Evolutionary conservation across 2,329 filamentous ascomycete species (phyloP), one percentile per base, ranked within the genome.

Genomic region (Colletotrichum sp.): DNA sequence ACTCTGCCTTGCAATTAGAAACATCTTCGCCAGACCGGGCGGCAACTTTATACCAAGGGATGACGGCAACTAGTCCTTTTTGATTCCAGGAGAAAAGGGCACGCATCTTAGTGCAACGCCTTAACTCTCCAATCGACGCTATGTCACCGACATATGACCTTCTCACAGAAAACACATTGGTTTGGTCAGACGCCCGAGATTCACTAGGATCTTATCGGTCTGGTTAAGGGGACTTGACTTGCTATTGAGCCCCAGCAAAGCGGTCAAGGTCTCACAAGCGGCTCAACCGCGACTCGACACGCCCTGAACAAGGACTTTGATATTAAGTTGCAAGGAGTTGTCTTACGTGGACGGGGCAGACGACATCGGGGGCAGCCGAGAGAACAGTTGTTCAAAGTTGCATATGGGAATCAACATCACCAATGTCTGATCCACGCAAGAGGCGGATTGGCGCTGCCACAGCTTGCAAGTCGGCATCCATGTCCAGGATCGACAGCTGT

Each of bases 401-500:
- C 72, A 71, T 61, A 36, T 36, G 26, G 21, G 32, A 30, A 28
- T 21, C 30, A 18, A 63, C 55, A 28, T 67, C 68, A 61, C 26
- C 61, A 26, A 55, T 16, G 67, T 77, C 75, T 69, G 75, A 77
- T 77, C 58, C 48, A 63, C 63, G 67, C 67, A 64, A 74, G 75
- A 77, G 16, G 30, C 32, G 55, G 15, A 57, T 63, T 32, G 21
- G 21, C 72, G 21, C 52, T 68, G 66, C 48, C 66, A 32, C 30
- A 75, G 38, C 36, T 34, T 43, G 13, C 32, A 34, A 28, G 18
- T 48, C 55, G 34, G 24, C 38, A 63, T 72, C 63, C 70, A 63
- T 73, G n/a, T n/a, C 15, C 55, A 21, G 24, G 57, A 64, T 68
- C 70, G 70, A 75, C 72, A 72, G n/a, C 24, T 38, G 58, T 52